Evolutionary conservation across 495 filamentous ascomycete genomes (phyloP).

Genomic region (Oidiodendron maius): DNA sequence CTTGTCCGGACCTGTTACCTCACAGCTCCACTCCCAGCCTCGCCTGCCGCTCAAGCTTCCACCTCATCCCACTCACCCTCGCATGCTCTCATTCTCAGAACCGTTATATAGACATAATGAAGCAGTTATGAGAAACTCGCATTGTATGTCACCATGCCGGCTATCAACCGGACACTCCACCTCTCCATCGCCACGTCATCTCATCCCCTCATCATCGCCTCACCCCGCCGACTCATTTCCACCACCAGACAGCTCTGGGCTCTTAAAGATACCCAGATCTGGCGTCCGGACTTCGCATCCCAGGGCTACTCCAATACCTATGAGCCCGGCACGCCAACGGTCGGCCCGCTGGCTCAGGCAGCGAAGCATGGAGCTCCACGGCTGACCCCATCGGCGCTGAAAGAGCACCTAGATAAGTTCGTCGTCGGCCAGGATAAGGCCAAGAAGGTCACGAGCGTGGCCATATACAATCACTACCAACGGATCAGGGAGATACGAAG

Average conservation of each 20-base stretch:
- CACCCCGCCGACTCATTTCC: slow-evolving; percentile 9
- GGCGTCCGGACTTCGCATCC: slow-evolving; percentile 50
- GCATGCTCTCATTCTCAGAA: not conserved
- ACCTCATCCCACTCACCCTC: not conserved
- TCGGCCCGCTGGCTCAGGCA: slow-evolving; percentile 50
- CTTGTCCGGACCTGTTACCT: not conserved
- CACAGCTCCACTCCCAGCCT: not conserved
- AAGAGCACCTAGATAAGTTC: slow-evolving; percentile 89
- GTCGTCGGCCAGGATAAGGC: slow-evolving; percentile 94
- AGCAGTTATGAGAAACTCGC: slow-evolving; percentile 17
- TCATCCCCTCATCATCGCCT: not conserved
- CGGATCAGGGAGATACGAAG: slow-evolving; percentile 71
- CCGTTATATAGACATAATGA: not conserved
- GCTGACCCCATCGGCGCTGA: slow-evolving; percentile 76
- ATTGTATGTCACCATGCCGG: slow-evolving; percentile 13
- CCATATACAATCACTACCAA: slow-evolving; percentile 97
- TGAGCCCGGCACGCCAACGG: slow-evolving; percentile 56
- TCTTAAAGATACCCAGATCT: slow-evolving; percentile 40
- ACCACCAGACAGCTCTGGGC: not conserved
- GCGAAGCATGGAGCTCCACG: slow-evolving; percentile 59
- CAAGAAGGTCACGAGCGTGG: slow-evolving; percentile 90
- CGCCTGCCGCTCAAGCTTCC: not conserved
- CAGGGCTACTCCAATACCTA: slow-evolving; percentile 71
- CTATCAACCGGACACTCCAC: slow-evolving; percentile 17
- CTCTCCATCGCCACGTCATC: not conserved